phyloP scores from a whole-genome alignment of 768 basidiomycete species.

The Suillus variegatus region DNA sequence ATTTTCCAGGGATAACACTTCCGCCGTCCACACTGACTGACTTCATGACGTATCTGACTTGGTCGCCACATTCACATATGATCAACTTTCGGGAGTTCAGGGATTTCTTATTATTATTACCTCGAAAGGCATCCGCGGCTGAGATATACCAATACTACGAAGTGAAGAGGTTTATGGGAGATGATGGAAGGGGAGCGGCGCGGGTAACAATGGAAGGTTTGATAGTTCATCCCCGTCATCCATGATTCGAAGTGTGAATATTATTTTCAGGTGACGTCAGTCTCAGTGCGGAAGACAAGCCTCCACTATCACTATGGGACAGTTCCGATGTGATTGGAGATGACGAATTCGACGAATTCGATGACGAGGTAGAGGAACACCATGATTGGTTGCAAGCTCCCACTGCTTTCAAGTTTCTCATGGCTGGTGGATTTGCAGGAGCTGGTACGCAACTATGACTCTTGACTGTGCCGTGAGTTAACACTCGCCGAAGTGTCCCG shows the following conservation, averaged over 20 bases:
- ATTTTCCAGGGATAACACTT: constrained; percentile 64
- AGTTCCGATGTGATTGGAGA: constrained; percentile 29
- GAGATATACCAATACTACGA: constrained; percentile 90
- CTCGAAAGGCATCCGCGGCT: constrained; percentile 73
- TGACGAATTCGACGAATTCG: constrained; percentile 42
- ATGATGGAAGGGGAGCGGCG: constrained; percentile 76
- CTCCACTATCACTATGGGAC: constrained; percentile 20
- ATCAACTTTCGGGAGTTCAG: constrained; percentile 86
- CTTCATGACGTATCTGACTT: constrained; percentile 77
- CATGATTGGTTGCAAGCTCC: constrained; percentile 64
- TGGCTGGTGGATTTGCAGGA: constrained; percentile 94
- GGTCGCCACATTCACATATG: constrained; percentile 65
- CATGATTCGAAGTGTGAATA: constrained; percentile 18
- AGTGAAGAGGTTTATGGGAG: constrained; percentile 63
- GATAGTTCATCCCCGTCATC: constrained; percentile 20
- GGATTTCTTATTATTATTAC: constrained; percentile 85
- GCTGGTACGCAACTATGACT: constrained; percentile 60
- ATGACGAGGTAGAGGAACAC: constrained; percentile 62
- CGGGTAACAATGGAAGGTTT: constrained; percentile 90
- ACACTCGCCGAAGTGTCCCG: constrained; percentile 73
- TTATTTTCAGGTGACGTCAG: constrained; percentile 68
- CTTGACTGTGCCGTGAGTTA: neutral
- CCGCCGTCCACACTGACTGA: constrained; percentile 71
- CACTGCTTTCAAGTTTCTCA: constrained; percentile 83
- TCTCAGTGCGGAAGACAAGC: constrained; percentile 74